phyloP scores from a whole-genome alignment of 768 basidiomycete genomes.

The Megacollybia marginata region DNA sequence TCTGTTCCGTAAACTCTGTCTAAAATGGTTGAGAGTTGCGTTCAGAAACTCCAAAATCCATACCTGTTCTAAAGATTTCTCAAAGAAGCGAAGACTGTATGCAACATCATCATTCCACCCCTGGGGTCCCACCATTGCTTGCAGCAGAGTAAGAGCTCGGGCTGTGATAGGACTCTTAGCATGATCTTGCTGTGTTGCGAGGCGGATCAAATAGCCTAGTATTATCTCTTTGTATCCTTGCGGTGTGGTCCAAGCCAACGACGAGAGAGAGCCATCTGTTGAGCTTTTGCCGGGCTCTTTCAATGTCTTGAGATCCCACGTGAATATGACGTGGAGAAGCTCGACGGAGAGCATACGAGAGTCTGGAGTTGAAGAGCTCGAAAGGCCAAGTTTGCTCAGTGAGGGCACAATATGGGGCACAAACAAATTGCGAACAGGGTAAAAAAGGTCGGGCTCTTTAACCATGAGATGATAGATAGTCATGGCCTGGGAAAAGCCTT shows the following conservation, averaged over 20 bases:
- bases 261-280: slow-evolving; percentile 12
- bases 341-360: slow-evolving; percentile 86
- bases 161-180: slow-evolving; percentile 47
- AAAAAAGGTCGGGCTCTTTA: slow-evolving; percentile 87
- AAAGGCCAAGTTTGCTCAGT: slow-evolving; percentile 81
- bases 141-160: slow-evolving; percentile 59
- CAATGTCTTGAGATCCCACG: slow-evolving; percentile 78
- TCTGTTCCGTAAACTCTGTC: slow-evolving; percentile 69
- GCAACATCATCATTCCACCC: slow-evolving; percentile 93
- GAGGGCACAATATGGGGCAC: slow-evolving; percentile 91
- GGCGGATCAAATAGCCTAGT: slow-evolving; percentile 91
- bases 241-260: slow-evolving; percentile 63
- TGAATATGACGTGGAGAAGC: slow-evolving; percentile 83
- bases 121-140: slow-evolving; percentile 69
- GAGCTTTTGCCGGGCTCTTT: slow-evolving; percentile 10
- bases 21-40: slow-evolving; percentile 19
- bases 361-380: slow-evolving; percentile 62
- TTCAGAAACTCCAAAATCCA: slow-evolving; percentile 12
- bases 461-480: slow-evolving; percentile 91
- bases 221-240: slow-evolving; percentile 80
- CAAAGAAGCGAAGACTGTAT: slow-evolving; percentile 87
- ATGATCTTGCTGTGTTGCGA: slow-evolving; percentile 66
- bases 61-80: slow-evolving; percentile 76
- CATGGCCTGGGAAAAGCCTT: slow-evolving; percentile 64
- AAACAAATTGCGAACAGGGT: slow-evolving; percentile 86